A percentile compares a stretch with the other conserved stretches of the same genome.
These are phyloP conservation scores for Hygrophila difformis DNA, from an alignment of 257 asterid genomes.

Conservation along the genomic window DNA sequence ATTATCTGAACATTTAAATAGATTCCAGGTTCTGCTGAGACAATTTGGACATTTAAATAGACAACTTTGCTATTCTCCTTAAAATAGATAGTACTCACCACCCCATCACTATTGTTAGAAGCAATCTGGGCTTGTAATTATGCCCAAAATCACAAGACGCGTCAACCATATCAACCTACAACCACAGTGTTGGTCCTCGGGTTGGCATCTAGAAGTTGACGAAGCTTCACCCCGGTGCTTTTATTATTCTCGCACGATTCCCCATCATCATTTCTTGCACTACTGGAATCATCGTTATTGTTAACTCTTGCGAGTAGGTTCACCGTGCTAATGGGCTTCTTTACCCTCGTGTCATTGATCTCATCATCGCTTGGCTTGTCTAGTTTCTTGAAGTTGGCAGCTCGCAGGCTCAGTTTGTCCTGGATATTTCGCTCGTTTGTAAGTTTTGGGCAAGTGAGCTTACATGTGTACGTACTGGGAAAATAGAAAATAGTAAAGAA, in stretches of 20 bases:
- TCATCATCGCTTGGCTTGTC: constrained; percentile 30
- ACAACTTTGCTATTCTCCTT: too few species aligned
- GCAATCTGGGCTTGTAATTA: too few species aligned
- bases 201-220: constrained; percentile 60
- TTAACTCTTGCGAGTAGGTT: constrained; percentile 81
- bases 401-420: constrained; percentile 73
- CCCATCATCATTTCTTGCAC: constrained; percentile 38
- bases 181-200: constrained; percentile 82
- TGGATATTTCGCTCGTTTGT: constrained; percentile 16
- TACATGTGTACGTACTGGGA: too few species aligned
- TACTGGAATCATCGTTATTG: constrained; percentile 28
- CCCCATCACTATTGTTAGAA: too few species aligned
- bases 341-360: constrained; percentile 33
- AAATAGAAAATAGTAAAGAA: too few species aligned
- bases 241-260: constrained; percentile 37
- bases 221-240: constrained; percentile 68
- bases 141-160: too few species aligned
- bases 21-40: constrained; percentile 48
- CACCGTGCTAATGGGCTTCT: constrained; percentile 69
- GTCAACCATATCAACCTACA: constrained; percentile 67
- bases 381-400: too few species aligned
- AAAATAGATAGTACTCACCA: too few species aligned
- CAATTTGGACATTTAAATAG: neutral
- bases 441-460: neutral
- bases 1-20: constrained; percentile 20